These are phyloP conservation scores for Terfezia claveryi DNA, from an alignment of 495 filamentous ascomycete species.

Conservation along the genomic window DNA sequence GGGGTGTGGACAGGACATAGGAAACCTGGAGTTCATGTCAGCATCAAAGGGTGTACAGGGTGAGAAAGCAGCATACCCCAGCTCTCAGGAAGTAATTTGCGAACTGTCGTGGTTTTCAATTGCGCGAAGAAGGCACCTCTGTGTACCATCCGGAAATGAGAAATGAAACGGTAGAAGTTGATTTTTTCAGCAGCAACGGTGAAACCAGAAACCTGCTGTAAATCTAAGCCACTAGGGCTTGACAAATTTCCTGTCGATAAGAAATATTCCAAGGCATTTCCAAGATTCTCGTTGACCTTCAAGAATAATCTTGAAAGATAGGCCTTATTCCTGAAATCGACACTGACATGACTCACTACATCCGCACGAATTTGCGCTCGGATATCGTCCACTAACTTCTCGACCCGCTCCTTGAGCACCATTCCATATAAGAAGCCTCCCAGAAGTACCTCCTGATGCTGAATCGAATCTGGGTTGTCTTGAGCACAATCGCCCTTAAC, in stretches of 20 bases:
- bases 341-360: slow-evolving; percentile 22
- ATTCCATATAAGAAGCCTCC: slow-evolving; percentile 84
- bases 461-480: slow-evolving; percentile 90
- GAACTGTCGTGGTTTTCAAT: slow-evolving; percentile 86
- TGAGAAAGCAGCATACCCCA: slow-evolving; percentile 38
- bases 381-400: slow-evolving; percentile 58
- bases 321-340: slow-evolving; percentile 36
- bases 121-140: slow-evolving; percentile 97
- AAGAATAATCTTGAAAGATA: slow-evolving; percentile 55
- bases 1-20: slow-evolving; percentile 94
- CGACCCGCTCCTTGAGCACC: slow-evolving; percentile 83
- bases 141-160: slow-evolving; percentile 98
- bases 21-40: slow-evolving; percentile 29
- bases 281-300: slow-evolving; percentile 70
- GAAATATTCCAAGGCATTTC: slow-evolving; percentile 75
- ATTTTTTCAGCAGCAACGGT: slow-evolving; percentile 96
- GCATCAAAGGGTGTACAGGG: background rate
- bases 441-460: slow-evolving; percentile 80
- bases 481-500: slow-evolving; percentile 77
- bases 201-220: slow-evolving; percentile 86
- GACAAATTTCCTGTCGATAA: slow-evolving; percentile 84
- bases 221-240: slow-evolving; percentile 73
- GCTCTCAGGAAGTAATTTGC: slow-evolving; percentile 85
- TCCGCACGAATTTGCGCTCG: slow-evolving; percentile 45
- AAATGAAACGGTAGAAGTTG: slow-evolving; percentile 96